Percentiles rank a stretch among this genome's conserved stretches.
Evolutionary conservation across 2,329 filamentous ascomycete genomes (phyloP).

Genomic region (Talaromyces sp.): DNA sequence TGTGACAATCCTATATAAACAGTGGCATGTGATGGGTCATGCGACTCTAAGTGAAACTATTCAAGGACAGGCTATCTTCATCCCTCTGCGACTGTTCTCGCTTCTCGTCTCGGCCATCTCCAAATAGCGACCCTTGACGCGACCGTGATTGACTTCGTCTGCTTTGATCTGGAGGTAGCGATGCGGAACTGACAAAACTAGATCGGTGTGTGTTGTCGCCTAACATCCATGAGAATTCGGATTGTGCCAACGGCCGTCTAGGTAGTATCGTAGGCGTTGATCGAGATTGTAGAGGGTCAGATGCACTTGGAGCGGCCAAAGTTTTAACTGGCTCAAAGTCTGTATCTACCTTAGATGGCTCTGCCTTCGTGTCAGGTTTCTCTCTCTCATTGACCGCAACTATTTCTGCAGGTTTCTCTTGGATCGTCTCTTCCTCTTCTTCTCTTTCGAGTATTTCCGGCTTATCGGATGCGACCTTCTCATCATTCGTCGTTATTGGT

Average conservation of each 20-base stretch:
- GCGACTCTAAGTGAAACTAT: slow-evolving; percentile 29
- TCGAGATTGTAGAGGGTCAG: slow-evolving; percentile 4
- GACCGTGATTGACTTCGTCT: slow-evolving; percentile 31
- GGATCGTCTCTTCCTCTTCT: background rate
- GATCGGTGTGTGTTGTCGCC: slow-evolving; percentile 44
- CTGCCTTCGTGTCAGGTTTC: background rate
- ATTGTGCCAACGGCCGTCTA: slow-evolving; percentile 43
- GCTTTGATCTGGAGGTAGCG: slow-evolving; percentile 44
- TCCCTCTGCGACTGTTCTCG: slow-evolving; percentile 29
- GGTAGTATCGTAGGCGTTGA: background rate
- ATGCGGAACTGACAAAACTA: slow-evolving; percentile 45
- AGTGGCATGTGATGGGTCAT: slow-evolving; percentile 6
- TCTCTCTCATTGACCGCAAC: background rate
- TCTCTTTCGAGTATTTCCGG: background rate
- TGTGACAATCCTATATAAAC: background rate
- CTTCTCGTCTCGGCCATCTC: slow-evolving; percentile 29
- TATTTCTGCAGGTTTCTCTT: background rate
- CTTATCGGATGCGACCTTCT: background rate
- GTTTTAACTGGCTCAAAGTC: background rate
- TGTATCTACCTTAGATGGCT: background rate
- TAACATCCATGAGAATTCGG: slow-evolving; percentile 52
- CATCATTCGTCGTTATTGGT: slow-evolving; percentile 20
- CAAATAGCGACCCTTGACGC: slow-evolving; percentile 34
- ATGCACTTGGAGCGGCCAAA: background rate
- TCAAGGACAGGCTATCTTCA: slow-evolving; percentile 39